Conservation (phyloP, 371 early-diverging fungal species). For the Rhizopus delemar region DNA sequence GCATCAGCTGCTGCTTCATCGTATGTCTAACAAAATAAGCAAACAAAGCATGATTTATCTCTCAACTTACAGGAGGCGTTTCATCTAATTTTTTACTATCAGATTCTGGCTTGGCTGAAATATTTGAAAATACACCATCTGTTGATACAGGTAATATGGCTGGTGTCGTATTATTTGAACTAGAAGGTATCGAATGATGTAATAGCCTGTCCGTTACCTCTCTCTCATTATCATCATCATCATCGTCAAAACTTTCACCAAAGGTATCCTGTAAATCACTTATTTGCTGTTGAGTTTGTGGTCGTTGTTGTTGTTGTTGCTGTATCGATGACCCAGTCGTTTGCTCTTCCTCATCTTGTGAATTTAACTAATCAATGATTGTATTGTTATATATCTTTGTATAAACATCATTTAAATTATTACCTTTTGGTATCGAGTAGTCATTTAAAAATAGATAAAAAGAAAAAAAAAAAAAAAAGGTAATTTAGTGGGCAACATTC, state of each 20-base stretch:
- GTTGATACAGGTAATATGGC: conserved; percentile 34
- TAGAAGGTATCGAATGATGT: conserved; percentile 2
- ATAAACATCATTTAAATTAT: background rate
- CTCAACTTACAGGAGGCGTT: conserved; percentile 34
- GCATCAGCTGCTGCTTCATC: conserved; percentile 64
- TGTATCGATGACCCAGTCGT: background rate
- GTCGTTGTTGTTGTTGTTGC: conserved; percentile 3
- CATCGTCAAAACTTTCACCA: conserved; percentile 18
- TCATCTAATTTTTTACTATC: conserved; percentile 41
- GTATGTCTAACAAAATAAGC: conserved; percentile 47
- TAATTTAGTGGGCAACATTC: background rate
- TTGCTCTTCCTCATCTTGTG: conserved; percentile 3
- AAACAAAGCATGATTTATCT: background rate
- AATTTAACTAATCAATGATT: background rate
- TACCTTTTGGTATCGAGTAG: conserved; percentile 15
- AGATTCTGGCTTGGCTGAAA: conserved; percentile 57
- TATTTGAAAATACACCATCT: conserved; percentile 65
- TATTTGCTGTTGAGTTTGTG: conserved; percentile 10
- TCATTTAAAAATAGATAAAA: conserved; percentile 10
- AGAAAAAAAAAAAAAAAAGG: conserved; percentile 10
- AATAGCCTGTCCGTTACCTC: background rate
- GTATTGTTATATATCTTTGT: background rate
- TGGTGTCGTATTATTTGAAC: conserved; percentile 22
- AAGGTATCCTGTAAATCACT: conserved; percentile 30
- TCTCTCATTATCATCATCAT: conserved; percentile 19